phyloP scores from a whole-genome alignment of 2,329 filamentous ascomycete genomes.

The Coniochaeta pulveracea region DNA sequence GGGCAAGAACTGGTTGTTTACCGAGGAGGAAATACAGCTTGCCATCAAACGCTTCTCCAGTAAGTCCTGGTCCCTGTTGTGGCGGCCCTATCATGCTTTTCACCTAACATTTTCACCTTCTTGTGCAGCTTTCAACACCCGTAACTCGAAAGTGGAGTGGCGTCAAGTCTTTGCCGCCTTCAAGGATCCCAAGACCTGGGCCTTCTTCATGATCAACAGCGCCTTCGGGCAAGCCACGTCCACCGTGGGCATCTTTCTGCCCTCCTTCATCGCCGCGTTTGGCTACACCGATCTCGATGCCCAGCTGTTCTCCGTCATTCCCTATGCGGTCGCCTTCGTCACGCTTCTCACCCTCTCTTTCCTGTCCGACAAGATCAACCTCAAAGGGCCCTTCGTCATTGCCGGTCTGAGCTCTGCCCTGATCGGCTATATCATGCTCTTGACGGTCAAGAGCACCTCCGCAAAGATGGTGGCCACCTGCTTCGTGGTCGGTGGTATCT shows the following conservation, averaged over 20 bases:
- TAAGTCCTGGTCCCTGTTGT: not conserved
- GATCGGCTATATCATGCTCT: constrained; percentile 1
- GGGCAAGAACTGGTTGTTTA: constrained; percentile 4
- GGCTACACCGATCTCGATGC: constrained; percentile 3
- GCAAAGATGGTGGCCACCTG: constrained; percentile 3
- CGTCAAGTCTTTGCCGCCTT: constrained; percentile 3
- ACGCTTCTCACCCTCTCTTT: not conserved
- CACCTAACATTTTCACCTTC: too few species aligned
- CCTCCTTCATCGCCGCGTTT: constrained; percentile 1
- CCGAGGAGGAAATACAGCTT: constrained; percentile 3
- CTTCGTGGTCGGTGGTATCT: constrained; percentile 1
- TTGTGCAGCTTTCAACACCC: constrained; percentile 1
- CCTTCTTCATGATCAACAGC: constrained; percentile 1
- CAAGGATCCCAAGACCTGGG: constrained; percentile 3
- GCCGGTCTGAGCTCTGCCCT: not conserved
- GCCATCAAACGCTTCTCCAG: not conserved
- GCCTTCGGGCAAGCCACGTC: constrained; percentile 1
- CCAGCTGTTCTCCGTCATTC: constrained; percentile 4
- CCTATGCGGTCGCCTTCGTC: constrained; percentile 3
- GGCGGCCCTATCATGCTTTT: too few species aligned
- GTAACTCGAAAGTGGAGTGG: constrained; percentile 1
- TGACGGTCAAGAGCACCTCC: not conserved
- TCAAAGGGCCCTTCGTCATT: constrained; percentile 1
- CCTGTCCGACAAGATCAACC: constrained; percentile 1
- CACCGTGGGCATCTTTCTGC: constrained; percentile 2